Base-by-base conservation (phyloP, 768 basidiomycete genomes). In the Porpolomopsis calyptriformis region DNA sequence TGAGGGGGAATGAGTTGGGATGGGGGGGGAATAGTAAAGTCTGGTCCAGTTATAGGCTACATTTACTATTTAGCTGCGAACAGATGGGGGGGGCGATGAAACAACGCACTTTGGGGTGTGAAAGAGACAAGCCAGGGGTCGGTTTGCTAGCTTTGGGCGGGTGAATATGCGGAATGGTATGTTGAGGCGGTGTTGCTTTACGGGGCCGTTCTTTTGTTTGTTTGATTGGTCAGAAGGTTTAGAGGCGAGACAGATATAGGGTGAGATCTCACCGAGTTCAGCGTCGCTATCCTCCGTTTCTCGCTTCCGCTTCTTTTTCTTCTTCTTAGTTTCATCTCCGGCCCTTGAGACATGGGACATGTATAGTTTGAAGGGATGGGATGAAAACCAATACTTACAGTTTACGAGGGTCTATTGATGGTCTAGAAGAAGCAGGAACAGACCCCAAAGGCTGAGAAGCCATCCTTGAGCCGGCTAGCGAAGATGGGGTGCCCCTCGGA, bases 281-380 rank as follows among this genome's bases (percentile, higher is more conserved):
- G 67, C 61, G 52, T 87, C 85, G 52, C 81, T 83, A n/a, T 78
- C 79, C 31, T 75, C 78, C 7, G 72, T 68, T 31, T 85, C 85
- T 46, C 82, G 75, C 72, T 84, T 86, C 62, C 86, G 83, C 58
- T 88, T 89, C 66, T 87, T 86, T 67, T 85, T 86, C 69, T 83
- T 85, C 64, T 77, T 84, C 68, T 81, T 84, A 23, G 68, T 50
- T 39, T 84, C 82, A 10, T 78, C 74, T 9, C 61, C 55, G 23
- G 59, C 54, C 34, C 63, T 63, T 29, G 18, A 35, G 22, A 20
- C 33, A 36, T 25, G 45, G 38, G 39, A 49, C 37, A 52, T 33
- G 49, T 34, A 18, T 12, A 11, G 33, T 34, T 34, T 14, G 10
- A 34, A 24, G 14, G 23, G 35, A 19, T 12, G 12, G 14, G n/a